Percentiles rank a stretch among this genome's conserved stretches.
phyloP scores from a whole-genome alignment of 23 red algal species.

The Gracilaria vermiculophylla region DNA sequence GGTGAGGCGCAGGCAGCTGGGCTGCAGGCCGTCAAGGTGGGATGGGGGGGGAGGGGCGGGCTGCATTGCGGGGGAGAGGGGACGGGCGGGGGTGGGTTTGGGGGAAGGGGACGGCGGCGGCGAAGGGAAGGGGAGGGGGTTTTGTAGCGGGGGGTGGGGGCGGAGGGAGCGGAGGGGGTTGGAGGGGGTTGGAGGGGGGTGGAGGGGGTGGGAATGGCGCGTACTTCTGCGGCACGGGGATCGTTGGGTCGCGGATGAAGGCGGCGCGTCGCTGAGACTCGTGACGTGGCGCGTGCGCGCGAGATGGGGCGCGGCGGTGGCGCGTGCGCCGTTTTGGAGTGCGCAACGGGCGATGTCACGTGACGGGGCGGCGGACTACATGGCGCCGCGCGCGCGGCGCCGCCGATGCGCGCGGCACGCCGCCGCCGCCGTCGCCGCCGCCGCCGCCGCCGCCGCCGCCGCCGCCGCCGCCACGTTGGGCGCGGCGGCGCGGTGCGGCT shows the following conservation, averaged over 20 bases:
- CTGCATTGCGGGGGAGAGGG: not conserved
- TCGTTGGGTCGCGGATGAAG: not conserved
- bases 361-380: not conserved
- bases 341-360: not conserved
- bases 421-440: no score
- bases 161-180: not conserved
- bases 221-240: not conserved
- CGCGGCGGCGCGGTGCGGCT: no score
- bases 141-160: not conserved
- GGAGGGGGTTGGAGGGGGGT: not conserved
- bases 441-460: no score
- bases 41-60: not conserved
- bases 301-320: not conserved
- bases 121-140: not conserved
- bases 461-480: no score
- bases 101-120: not conserved
- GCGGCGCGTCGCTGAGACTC: not conserved
- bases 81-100: not conserved
- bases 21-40: not conserved
- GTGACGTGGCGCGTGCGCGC: slow-evolving; percentile 13
- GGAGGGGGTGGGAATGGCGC: not conserved
- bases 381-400: no score
- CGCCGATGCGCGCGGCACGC: no score
- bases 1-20: not conserved
- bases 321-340: not conserved